These are phyloP conservation scores for Nakataea oryzae DNA, from an alignment of 2,329 filamentous ascomycete species.

Conservation along the genomic window DNA sequence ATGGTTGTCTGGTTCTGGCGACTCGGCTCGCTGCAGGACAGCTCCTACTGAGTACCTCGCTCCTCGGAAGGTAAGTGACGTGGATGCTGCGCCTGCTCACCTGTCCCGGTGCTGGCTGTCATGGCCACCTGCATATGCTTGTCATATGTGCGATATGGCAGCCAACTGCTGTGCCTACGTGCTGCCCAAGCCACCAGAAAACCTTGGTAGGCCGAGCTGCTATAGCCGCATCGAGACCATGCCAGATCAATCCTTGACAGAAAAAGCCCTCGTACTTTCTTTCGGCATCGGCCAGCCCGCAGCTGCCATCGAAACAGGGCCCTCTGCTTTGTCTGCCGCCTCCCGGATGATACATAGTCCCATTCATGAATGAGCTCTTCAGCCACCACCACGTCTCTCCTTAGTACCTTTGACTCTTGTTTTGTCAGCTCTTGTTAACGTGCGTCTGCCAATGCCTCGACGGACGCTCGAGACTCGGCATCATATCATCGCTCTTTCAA, in stretches of 20 bases:
- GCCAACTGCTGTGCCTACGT: neutral
- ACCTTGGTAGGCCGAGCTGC: too few species aligned
- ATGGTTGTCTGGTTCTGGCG: neutral
- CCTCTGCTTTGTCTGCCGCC: neutral
- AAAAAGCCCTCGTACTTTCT: too few species aligned
- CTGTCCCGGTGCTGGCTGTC: too few species aligned
- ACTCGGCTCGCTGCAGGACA: too few species aligned
- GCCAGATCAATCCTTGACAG: neutral
- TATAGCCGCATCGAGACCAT: neutral
- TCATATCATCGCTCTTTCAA: neutral
- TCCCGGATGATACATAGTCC: neutral
- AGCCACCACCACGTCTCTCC: neutral
- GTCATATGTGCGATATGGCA: neutral
- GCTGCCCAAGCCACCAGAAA: too few species aligned
- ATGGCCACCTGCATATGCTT: too few species aligned
- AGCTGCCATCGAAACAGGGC: too few species aligned
- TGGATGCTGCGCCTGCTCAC: neutral
- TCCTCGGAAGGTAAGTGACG: too few species aligned
- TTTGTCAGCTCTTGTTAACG: neutral
- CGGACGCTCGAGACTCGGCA: too few species aligned
- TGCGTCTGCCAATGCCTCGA: neutral
- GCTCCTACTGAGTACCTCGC: too few species aligned
- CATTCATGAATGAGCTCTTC: neutral
- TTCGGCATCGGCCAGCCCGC: too few species aligned
- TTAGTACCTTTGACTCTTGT: neutral